Percentiles rank a stretch among this genome's conserved stretches.
These are phyloP conservation scores for Peltaster fructicola DNA, from an alignment of 2,329 filamentous ascomycete species.

Conservation along the genomic window DNA sequence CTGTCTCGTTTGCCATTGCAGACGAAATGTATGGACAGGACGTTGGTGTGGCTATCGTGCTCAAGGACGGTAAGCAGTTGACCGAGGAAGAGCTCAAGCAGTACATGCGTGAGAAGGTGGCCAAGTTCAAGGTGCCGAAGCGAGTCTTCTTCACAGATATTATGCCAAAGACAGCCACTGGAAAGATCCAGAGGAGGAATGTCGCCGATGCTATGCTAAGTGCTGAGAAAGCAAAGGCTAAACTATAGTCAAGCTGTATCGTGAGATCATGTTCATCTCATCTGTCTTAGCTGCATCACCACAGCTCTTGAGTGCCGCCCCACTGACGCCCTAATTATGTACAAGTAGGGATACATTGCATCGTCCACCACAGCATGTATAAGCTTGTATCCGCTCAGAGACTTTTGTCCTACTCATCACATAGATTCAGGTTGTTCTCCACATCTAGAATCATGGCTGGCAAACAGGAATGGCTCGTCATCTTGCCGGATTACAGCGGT, in stretches of 20 bases:
- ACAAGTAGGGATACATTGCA: no score
- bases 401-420: no score
- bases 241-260: no score
- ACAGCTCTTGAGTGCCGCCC: no score
- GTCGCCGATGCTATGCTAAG: constrained; percentile 71
- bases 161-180: constrained; percentile 78
- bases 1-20: constrained; percentile 66
- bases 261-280: no score
- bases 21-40: constrained; percentile 76
- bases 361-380: no score
- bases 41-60: constrained; percentile 57
- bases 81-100: constrained; percentile 43
- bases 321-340: no score
- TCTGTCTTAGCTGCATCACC: no score
- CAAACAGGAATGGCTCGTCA: constrained; percentile 34
- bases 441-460: constrained; percentile 12
- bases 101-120: constrained; percentile 53
- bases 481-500: constrained; percentile 27
- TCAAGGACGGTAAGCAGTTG: constrained; percentile 42
- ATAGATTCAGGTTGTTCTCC: constrained; percentile 9
- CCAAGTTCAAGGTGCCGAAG: constrained; percentile 75
- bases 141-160: constrained; percentile 68
- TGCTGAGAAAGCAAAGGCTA: constrained; percentile 5
- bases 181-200: constrained; percentile 71
- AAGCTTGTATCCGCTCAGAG: no score